Conservation (phyloP, 495 filamentous ascomycete species). For the Rusavskia elegans region DNA sequence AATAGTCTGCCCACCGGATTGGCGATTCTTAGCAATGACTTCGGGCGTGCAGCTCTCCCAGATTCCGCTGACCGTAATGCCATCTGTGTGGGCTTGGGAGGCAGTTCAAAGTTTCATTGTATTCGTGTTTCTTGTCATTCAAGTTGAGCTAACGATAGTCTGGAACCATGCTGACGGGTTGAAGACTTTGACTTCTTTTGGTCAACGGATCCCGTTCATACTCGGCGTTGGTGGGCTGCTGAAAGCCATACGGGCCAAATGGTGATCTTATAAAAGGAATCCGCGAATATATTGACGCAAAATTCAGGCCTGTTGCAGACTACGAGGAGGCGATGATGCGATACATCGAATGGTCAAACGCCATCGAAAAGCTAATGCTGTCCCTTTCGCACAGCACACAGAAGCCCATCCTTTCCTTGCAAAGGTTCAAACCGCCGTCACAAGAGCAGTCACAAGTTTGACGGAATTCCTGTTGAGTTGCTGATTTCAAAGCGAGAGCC, state of each 20-base stretch:
- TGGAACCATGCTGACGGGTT: conserved; percentile 16
- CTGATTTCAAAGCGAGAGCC: no score
- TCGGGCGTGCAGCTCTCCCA: background rate
- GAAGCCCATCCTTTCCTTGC: no score
- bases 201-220: conserved; percentile 18
- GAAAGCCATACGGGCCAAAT: conserved; percentile 10
- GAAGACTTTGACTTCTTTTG: conserved; percentile 9
- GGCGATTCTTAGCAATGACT: no score
- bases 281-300: background rate
- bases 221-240: conserved; percentile 14
- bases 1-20: no score
- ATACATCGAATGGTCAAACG: no score
- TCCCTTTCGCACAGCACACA: no score
- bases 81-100: background rate
- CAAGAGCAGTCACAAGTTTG: no score
- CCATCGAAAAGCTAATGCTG: no score
- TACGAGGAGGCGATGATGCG: no score
- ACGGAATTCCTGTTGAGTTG: no score
- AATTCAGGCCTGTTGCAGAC: background rate
- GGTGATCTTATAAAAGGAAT: background rate
- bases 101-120: background rate
- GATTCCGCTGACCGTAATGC: background rate
- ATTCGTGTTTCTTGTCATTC: conserved; percentile 10
- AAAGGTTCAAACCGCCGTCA: no score
- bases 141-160: conserved; percentile 14